Conservation (phyloP, 768 basidiomycete genomes). For the Hygrocybe punicea region DNA sequence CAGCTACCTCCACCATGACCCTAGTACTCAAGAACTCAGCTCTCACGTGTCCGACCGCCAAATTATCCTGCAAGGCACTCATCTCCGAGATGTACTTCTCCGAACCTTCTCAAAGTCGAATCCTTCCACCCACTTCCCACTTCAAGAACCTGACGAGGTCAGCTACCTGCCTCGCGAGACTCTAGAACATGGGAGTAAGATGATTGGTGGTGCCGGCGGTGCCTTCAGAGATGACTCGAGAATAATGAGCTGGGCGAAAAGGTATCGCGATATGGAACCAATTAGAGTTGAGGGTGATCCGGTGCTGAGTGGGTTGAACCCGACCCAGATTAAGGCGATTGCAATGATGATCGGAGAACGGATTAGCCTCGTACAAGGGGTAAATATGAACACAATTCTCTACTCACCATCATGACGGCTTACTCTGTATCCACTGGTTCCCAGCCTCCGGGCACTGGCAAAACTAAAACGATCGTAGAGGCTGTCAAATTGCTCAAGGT, state of each 20-base stretch:
- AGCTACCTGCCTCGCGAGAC: constrained; percentile 36
- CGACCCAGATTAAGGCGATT: constrained; percentile 75
- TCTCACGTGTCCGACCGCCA: constrained; percentile 38
- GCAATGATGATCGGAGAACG: constrained; percentile 83
- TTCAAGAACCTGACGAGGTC: constrained; percentile 42
- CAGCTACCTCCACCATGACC: constrained; percentile 51
- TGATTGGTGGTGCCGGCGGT: constrained; percentile 28
- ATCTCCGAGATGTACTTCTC: constrained; percentile 68
- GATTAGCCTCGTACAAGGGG: constrained; percentile 83
- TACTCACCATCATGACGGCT: background rate
- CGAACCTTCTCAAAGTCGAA: constrained; percentile 45
- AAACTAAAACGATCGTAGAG: constrained; percentile 90
- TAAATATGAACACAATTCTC: constrained; percentile 36
- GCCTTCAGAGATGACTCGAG: constrained; percentile 68
- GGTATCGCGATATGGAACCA: constrained; percentile 60
- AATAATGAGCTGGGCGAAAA: constrained; percentile 76
- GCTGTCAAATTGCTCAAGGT: constrained; percentile 78
- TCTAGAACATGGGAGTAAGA: constrained; percentile 34
- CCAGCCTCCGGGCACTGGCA: constrained; percentile 89
- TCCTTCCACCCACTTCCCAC: constrained; percentile 27
- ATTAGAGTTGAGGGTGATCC: constrained; percentile 78
- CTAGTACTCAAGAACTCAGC: constrained; percentile 37
- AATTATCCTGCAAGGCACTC: constrained; percentile 63
- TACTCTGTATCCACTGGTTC: constrained; percentile 3
- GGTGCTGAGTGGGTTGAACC: constrained; percentile 57